Conservation (phyloP, 2,329 filamentous ascomycete genomes). For the Penicillium frequentans region DNA sequence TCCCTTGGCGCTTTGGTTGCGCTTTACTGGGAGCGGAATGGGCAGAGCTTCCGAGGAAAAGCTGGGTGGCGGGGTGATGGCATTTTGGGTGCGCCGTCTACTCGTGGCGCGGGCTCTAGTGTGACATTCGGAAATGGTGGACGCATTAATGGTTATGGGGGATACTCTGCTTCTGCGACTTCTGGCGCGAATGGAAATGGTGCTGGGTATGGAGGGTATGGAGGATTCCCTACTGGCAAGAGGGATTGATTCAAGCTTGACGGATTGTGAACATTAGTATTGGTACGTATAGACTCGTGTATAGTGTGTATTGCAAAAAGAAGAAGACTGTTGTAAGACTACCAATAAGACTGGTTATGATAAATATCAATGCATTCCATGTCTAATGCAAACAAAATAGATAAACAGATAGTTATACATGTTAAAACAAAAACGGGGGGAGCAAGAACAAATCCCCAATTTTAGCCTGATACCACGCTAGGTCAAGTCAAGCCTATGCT, state of each 20-base stretch:
- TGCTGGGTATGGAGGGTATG: conserved; percentile 28
- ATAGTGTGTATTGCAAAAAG: conserved; percentile 8
- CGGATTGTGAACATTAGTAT: neutral
- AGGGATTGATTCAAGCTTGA: conserved; percentile 35
- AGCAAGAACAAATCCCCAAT: neutral
- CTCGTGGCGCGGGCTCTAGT: conserved; percentile 46
- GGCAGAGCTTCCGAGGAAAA: conserved; percentile 21
- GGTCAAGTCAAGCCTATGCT: conserved; percentile 1
- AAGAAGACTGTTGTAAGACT: neutral
- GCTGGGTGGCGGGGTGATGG: conserved; percentile 47
- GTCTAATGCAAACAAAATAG: conserved; percentile 17
- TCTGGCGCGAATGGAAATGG: conserved; percentile 16
- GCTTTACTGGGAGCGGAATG: conserved; percentile 39
- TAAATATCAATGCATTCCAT: conserved; percentile 22
- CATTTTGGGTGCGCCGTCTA: conserved; percentile 46
- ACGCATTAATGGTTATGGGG: conserved; percentile 57
- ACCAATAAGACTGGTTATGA: neutral
- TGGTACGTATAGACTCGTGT: conserved; percentile 4
- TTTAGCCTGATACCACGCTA: conserved; percentile 8
- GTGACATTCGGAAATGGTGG: conserved; percentile 57
- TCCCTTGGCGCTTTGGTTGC: conserved; percentile 36
- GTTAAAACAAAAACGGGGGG: conserved; percentile 3
- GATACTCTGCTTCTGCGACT: conserved; percentile 47
- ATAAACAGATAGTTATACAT: conserved; percentile 17
- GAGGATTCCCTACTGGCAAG: conserved; percentile 42